Base-by-base conservation (phyloP, 441 rosid species). In the Kokia cookei region DNA sequence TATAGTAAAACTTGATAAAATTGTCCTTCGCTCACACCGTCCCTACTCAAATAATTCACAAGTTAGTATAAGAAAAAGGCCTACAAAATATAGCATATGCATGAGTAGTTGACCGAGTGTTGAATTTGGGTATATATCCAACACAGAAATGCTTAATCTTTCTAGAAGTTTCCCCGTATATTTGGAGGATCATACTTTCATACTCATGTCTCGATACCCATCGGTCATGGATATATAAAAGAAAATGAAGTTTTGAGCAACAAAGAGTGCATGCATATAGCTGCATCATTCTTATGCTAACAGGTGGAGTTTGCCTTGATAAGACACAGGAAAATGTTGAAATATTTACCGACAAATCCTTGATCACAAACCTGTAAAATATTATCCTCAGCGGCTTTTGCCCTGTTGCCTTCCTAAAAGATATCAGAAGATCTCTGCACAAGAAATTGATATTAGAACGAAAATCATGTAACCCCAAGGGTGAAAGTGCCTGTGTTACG, bases 1-100 rank as follows among this genome's bases (percentile, higher is more conserved):
- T 91, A 93, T 48, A 95, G 91, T 76, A 95, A 83, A 81, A 91
- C 94, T 87, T 95, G 99, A 89, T 95, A 93, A 80, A 95, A 95
- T 32, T 95, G 98, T 22, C 99, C 99, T 88, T 95, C 99, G 37
- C 98, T 93, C 45, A 95, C 99, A 57, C 99, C 98, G 80, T 95
- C 99, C 86, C 99, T 95, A 84, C 11, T 9, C n/a, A 12, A 73
- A 59, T 53, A 15, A 66, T 40, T 57, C 35, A 27, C n/a, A 12
- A 14, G 8, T 74, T 65, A 45, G 37, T 32, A 43, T 3, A 5
- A 50, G 17, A 42, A 35, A 64, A 63, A 54, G 55, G 40, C 47
- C 59, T 5, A 66, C 4, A n/a, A 42, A 12, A 15, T 1, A 70
- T 27, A 32, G 51, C 29, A 58, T 10, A 55, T 26, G 32, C 29